Base-by-base conservation (phyloP, 768 basidiomycete genomes). In the Fomitopsis serialis region DNA sequence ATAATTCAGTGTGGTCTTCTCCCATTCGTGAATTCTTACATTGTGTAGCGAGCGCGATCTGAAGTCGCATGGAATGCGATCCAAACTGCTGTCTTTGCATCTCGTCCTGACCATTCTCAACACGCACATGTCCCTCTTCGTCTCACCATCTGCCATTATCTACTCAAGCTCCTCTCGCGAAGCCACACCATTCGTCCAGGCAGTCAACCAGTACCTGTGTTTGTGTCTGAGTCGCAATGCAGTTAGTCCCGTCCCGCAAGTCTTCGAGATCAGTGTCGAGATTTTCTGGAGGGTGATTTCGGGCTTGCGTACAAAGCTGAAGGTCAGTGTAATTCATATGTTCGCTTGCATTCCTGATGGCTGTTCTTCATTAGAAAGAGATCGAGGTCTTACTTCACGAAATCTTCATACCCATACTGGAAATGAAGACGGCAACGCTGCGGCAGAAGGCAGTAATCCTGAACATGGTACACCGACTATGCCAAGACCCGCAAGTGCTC, bases 341-440 rank as follows among this genome's bases (percentile, higher is more conserved):
- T 45, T n/a, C 13, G 24, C 7, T 13, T 21, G 13, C 8, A 45
- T 45, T 15, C 17, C 15, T 42, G 40, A 22, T 22, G 6, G 5
- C 6, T 42, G 22, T 22, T n/a, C 9, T 4, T 9, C 23, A 5
- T 19, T 47, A 98, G 96, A 97, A 98, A 89, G 97, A 99, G 69
- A 98, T 98, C 53, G 96, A 98, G 68, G 94, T 99, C 35, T 77
- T 99, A n/a, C 70, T 99, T 45, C 95, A 97, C 61, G 97, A 99
- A 68, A 98, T 99, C 57, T 99, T 98, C 74, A 85, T 98, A 52
- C 97, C 97, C 1, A 96, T 99, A 45, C 76, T 98, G 54, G 97
- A 99, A 71, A 98, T 99, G 94, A 85, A 87, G 66, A 98, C 90
- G 9, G 91, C 96, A 5, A 97, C 94, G 1, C 72, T 96, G 46